Conservation (phyloP, 495 filamentous ascomycete species). For the Aspergillus sclerotioniger region DNA sequence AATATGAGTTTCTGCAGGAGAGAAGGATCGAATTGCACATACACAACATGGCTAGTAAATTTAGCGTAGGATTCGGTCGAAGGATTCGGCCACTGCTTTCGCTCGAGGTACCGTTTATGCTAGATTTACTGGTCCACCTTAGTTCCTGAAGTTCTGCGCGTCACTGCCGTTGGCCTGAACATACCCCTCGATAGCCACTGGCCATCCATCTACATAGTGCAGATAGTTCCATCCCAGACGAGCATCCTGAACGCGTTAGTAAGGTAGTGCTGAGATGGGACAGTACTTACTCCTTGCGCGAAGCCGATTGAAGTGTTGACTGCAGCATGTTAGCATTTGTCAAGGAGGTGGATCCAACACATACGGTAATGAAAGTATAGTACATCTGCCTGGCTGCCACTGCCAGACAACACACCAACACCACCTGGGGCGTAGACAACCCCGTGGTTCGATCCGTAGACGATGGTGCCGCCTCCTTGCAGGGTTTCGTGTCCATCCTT, state of each 20-base stretch:
- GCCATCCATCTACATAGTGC: conserved; percentile 46
- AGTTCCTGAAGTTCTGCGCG: not conserved
- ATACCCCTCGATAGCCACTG: conserved; percentile 25
- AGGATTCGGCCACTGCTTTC: conserved; percentile 7
- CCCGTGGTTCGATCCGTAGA: conserved; percentile 48
- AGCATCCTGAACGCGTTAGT: conserved; percentile 34
- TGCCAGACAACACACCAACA: conserved; percentile 36
- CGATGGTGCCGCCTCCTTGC: conserved; percentile 41
- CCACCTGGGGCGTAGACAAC: conserved; percentile 49
- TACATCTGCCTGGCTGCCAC: conserved; percentile 34
- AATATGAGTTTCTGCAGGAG: conserved; percentile 8
- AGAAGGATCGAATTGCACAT: conserved; percentile 19
- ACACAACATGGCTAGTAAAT: conserved; percentile 16
- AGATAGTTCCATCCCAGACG: conserved; percentile 45
- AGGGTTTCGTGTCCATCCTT: conserved; percentile 25
- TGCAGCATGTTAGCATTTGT: conserved; percentile 7
- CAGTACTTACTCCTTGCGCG: conserved; percentile 28
- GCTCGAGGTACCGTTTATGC: not conserved
- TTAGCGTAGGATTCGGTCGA: conserved; percentile 6
- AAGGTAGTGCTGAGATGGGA: not conserved
- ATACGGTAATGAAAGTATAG: conserved; percentile 49
- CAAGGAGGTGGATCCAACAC: not conserved
- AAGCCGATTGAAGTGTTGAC: conserved; percentile 46
- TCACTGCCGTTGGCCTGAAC: not conserved
- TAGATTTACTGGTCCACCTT: not conserved